A percentile compares a stretch with the other conserved stretches of the same genome.
Evolutionary conservation across 306 rosid species (phyloP).

Genomic region (Cicer cuneatum): DNA sequence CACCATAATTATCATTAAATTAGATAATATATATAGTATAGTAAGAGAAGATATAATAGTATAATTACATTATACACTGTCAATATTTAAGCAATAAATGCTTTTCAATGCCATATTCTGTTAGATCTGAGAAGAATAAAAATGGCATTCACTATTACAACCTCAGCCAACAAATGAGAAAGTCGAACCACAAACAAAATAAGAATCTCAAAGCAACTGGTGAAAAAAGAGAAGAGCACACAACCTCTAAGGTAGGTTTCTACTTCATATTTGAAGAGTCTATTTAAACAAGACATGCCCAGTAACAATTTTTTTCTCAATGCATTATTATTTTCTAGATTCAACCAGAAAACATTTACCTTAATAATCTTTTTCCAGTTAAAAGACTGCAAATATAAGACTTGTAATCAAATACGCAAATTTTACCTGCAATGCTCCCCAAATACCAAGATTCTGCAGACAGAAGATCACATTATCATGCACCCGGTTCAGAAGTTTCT

Average conservation of each 20-base stretch:
- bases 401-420: constrained; percentile 31
- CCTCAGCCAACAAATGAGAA: background rate
- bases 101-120: constrained; percentile 9
- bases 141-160: background rate
- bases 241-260: background rate
- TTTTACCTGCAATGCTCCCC: constrained; percentile 87
- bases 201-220: background rate
- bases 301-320: background rate
- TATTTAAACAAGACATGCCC: background rate
- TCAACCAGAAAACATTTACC: background rate
- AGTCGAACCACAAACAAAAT: background rate
- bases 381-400: constrained; percentile 34
- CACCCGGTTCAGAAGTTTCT: constrained; percentile 67
- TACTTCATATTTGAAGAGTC: background rate
- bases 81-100: constrained; percentile 3
- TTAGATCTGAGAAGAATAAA: background rate
- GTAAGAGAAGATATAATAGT: background rate
- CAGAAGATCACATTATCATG: constrained; percentile 79
- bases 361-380: constrained; percentile 8
- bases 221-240: background rate
- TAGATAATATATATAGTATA: background rate
- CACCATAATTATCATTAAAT: background rate
- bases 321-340: constrained; percentile 34
- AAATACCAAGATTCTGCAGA: constrained; percentile 76
- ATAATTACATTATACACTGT: background rate